Conservation (phyloP, 495 filamentous ascomycete species). For the Trichoderma asperelloides region DNA sequence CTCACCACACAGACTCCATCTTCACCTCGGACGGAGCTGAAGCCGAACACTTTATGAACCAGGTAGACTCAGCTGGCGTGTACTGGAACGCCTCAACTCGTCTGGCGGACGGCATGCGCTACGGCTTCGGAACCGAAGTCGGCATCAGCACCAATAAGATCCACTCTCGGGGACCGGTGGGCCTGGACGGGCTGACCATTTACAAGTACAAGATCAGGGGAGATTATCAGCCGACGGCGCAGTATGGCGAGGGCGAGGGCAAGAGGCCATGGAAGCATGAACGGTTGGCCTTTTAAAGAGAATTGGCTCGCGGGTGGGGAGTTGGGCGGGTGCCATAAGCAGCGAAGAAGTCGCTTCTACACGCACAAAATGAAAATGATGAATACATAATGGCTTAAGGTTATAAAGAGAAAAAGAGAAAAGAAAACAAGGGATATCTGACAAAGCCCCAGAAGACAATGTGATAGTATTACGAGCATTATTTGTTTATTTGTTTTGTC, state of each 20-base stretch:
- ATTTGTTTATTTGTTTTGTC: not conserved
- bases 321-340: not conserved
- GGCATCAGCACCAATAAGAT: conserved; percentile 99
- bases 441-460: too few relatives aligned
- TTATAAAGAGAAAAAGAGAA: not conserved
- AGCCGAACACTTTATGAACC: conserved; percentile 71
- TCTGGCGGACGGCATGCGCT: conserved; percentile 94
- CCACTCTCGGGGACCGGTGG: conserved; percentile 86
- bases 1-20: conserved; percentile 92
- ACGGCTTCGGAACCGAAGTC: conserved; percentile 95
- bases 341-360: not conserved
- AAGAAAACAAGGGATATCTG: not conserved
- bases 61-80: conserved; percentile 82
- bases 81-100: conserved; percentile 96
- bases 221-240: conserved; percentile 62
- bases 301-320: not conserved
- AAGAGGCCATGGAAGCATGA: conserved; percentile 66
- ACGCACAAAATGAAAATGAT: not conserved
- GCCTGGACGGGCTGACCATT: conserved; percentile 88
- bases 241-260: conserved; percentile 62
- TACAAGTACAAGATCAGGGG: conserved; percentile 90
- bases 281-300: conserved; percentile 33
- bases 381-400: not conserved
- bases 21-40: conserved; percentile 55
- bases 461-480: not conserved